Evolutionary conservation across 352 stramenopile genomes (phyloP), one percentile per base, ranked within the genome.

Genomic region (Phytophthora citrophthora): DNA sequence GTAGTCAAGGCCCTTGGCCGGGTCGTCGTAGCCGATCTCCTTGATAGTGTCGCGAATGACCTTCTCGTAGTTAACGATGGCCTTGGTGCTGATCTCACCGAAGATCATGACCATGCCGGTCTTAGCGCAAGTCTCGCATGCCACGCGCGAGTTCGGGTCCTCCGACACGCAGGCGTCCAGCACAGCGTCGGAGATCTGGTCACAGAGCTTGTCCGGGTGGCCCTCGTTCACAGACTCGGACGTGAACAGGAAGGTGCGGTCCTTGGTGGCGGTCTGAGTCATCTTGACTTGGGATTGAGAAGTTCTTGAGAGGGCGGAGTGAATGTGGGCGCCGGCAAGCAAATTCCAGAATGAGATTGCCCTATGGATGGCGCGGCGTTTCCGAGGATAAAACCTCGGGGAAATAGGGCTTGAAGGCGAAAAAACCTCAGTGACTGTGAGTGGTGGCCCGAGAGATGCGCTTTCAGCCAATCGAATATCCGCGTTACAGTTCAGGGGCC

Each of bases 41-140:
- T 99, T 99, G 77, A 99, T 97, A 8, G 97, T 97, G 72, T 99
- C 97, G 54, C 98, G 97, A 66, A 99, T 98, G 43, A 98, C 90
- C 81, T 99, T 97, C 81, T 99, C 98, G 87, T 99, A 99, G 83
- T 99, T 99, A 43, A 99, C 96, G 41, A 96, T 98, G 52, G 97
- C 96, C 70, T 97, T 98, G 54, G 97, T 99, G 63, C 96, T 99
- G 79, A 99, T 99, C 89, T 99, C 97, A 60, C 98, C 98, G 73
- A 99, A 99, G 72, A 99, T 98, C 96, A 99, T 99, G 63, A 99
- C 96, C 91, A 99, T 99, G 73, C 97, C 97, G 3, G 97, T 99
- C 90, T 99, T 99, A 69, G 94, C 97, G 82, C 96, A 98, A 29
- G 97, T 99, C 86, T 99, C 98, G 64, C 96, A 99, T 26, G 97